Evolutionary conservation across 2,329 filamentous ascomycete species (phyloP).

Genomic region (Cladosporium sp.): DNA sequence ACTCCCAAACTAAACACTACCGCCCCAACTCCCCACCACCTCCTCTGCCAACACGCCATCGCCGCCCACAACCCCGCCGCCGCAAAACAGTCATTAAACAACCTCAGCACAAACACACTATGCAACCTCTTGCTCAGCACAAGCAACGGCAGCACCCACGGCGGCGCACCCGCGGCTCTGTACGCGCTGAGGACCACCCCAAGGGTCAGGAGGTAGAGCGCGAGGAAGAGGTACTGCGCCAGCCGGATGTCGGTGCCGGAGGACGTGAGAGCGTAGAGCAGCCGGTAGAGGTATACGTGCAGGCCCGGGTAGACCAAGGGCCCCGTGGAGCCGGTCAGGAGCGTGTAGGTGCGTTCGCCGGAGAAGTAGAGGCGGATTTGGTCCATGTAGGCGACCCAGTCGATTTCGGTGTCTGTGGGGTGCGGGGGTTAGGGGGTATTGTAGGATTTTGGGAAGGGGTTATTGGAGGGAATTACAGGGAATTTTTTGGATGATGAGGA

Average conservation of each 20-base stretch:
- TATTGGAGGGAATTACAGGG: constrained; percentile 57
- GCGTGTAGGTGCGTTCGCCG: constrained; percentile 82
- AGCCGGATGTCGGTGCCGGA: constrained; percentile 67
- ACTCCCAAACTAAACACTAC: constrained; percentile 71
- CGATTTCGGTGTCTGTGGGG: constrained; percentile 81
- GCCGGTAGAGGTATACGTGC: constrained; percentile 85
- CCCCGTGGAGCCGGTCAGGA: constrained; percentile 81
- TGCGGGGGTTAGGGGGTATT: background rate
- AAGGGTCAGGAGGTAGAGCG: constrained; percentile 70
- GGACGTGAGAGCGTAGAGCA: constrained; percentile 71
- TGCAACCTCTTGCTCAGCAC: constrained; percentile 87
- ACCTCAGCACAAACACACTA: constrained; percentile 83
- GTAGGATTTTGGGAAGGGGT: background rate
- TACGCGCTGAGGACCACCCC: constrained; percentile 79
- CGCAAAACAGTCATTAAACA: constrained; percentile 95
- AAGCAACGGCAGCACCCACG: constrained; percentile 79
- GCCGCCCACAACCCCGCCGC: constrained; percentile 74
- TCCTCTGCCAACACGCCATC: constrained; percentile 70
- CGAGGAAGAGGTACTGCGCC: constrained; percentile 79
- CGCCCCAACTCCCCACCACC: constrained; percentile 66
- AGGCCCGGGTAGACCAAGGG: constrained; percentile 91
- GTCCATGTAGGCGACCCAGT: constrained; percentile 96
- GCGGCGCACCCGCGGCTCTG: constrained; percentile 67
- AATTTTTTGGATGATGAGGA: constrained; percentile 69
- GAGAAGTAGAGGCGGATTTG: constrained; percentile 72